phyloP scores from a whole-genome alignment of 768 basidiomycete genomes.

The Lyophyllum decastes region DNA sequence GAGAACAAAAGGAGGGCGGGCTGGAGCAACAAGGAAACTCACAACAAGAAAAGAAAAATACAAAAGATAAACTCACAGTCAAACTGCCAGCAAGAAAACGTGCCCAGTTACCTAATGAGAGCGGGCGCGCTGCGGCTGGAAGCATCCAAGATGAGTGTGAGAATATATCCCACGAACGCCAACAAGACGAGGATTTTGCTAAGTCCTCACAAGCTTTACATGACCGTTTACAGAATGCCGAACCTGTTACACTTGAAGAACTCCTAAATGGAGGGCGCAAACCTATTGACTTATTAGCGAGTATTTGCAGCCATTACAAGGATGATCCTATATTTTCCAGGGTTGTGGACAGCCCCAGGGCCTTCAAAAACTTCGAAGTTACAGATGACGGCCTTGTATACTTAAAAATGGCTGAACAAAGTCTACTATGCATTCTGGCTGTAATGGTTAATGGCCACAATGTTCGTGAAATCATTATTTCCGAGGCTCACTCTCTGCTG shows the following conservation, averaged over 20 bases:
- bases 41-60: neutral
- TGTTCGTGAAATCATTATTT: constrained; percentile 27
- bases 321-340: constrained; percentile 9
- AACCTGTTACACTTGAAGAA: neutral
- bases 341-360: constrained; percentile 1
- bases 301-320: constrained; percentile 6
- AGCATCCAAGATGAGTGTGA: neutral
- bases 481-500: neutral
- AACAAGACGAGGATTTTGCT: neutral
- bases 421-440: constrained; percentile 17
- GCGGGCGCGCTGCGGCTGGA: neutral
- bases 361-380: constrained; percentile 6
- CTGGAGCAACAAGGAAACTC: neutral
- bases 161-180: neutral
- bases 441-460: constrained; percentile 9
- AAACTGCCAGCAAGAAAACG: neutral
- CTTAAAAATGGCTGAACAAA: neutral
- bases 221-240: neutral
- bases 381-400: neutral
- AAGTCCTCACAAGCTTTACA: neutral
- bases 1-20: constrained; percentile 14
- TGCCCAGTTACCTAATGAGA: neutral
- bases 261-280: neutral
- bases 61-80: neutral
- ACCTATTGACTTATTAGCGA: constrained; percentile 3